These are phyloP conservation scores for Aspergillus bombycis DNA, from an alignment of 2,329 filamentous ascomycete genomes.

Conservation along the genomic window DNA sequence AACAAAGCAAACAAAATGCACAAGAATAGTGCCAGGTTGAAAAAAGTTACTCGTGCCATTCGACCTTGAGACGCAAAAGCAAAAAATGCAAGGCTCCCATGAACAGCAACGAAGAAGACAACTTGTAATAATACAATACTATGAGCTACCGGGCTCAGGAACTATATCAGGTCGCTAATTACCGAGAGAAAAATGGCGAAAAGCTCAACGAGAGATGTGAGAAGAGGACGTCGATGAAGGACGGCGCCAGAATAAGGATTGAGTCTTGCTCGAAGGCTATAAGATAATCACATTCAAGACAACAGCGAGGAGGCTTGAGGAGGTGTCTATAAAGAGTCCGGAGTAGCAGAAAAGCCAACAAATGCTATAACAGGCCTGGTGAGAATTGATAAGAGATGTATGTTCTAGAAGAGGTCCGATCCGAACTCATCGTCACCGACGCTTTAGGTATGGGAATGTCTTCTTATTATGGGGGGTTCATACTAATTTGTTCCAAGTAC, in stretches of 20 bases:
- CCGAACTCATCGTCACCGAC: neutral
- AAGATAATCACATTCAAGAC: neutral
- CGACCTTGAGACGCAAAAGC: neutral
- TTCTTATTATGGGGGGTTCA: too few relatives aligned
- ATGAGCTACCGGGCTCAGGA: neutral
- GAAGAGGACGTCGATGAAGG: neutral
- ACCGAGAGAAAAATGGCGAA: neutral
- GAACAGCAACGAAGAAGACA: neutral
- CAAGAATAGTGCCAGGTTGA: neutral
- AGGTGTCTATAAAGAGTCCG: neutral
- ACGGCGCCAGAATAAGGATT: neutral
- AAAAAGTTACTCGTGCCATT: neutral
- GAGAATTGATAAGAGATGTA: neutral
- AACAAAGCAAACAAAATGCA: neutral
- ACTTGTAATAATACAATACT: neutral
- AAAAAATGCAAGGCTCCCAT: neutral
- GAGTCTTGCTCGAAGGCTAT: neutral
- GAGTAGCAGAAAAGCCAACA: neutral
- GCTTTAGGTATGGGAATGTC: neutral
- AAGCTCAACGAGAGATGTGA: neutral
- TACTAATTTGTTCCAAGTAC: neutral
- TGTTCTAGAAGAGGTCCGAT: neutral
- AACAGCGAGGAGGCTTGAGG: neutral
- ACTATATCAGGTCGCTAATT: neutral
- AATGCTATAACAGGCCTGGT: neutral